These are phyloP conservation scores for Polygonum aviculare DNA, from an alignment of 148 eudicot genomes.

Conservation along the genomic window DNA sequence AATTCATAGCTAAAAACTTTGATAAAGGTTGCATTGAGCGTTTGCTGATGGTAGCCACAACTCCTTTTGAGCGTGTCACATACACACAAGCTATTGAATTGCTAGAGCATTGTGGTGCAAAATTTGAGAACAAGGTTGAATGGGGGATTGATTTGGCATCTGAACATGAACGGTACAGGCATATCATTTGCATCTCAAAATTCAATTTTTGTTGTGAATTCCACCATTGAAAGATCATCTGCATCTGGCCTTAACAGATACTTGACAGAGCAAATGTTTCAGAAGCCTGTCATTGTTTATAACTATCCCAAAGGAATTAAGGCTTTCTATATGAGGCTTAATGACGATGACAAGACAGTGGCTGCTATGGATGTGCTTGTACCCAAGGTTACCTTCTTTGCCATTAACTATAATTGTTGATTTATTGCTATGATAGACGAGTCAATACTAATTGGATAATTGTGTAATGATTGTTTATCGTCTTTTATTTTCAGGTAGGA, in stretches of 20 bases:
- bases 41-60: slow-evolving; percentile 67
- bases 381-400: slow-evolving; percentile 52
- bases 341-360: slow-evolving; percentile 83
- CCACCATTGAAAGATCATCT: not conserved
- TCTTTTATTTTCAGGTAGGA: slow-evolving; percentile 57
- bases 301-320: slow-evolving; percentile 94
- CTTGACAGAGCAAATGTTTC: slow-evolving; percentile 68
- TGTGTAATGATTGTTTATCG: not conserved
- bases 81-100: slow-evolving; percentile 72
- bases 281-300: slow-evolving; percentile 82
- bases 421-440: not conserved
- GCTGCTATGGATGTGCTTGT: slow-evolving; percentile 99
- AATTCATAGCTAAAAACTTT: slow-evolving; percentile 61
- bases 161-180: slow-evolving; percentile 54
- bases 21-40: slow-evolving; percentile 79
- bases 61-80: slow-evolving; percentile 61
- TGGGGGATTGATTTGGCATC: slow-evolving; percentile 97
- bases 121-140: slow-evolving; percentile 90
- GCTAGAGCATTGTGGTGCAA: slow-evolving; percentile 49
- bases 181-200: not conserved
- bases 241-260: slow-evolving; percentile 35
- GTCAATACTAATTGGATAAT: not conserved
- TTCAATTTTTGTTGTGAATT: not conserved
- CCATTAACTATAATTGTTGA: not conserved
- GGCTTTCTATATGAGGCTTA: slow-evolving; percentile 96